Evolutionary conservation across 306 rosid genomes (phyloP), one percentile per base, ranked within the genome.

Genomic region (Quercus berberidifolia): DNA sequence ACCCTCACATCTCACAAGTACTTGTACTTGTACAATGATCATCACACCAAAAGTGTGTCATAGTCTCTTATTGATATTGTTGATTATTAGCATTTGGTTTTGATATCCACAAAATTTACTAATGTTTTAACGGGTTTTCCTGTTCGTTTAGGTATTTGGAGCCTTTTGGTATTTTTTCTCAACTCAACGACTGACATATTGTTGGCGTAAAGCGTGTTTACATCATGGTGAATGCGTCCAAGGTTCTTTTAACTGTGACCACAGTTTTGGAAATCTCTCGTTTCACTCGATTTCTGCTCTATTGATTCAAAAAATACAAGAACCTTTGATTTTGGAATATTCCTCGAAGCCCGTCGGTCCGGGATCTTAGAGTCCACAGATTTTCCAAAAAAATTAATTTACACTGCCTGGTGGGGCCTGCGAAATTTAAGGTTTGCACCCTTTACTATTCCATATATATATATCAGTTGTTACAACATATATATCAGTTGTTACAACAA

Each of bases 111-210:
- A n/a, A n/a, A n/a, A n/a, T n/a, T n/a, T n/a, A n/a, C n/a, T n/a
- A n/a, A n/a, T n/a, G n/a, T n/a, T n/a, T n/a, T n/a, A n/a, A n/a
- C n/a, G n/a, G n/a, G n/a, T n/a, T n/a, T n/a, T n/a, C n/a, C n/a
- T n/a, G n/a, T n/a, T n/a, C n/a, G n/a, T n/a, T n/a, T 30, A 30
- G 33, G 33, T 30, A 30, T 5, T 5, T 0, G 33, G 28, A 26
- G 96, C 93, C 73, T 88, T 90, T 84, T 92, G 97, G 97, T 92
- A 92, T 86, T 85, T 92, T 87, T 74, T 88, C 76, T 88, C 97
- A 31, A 78, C 92, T 57, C 93, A 94, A 85, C 90, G 96, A 84
- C 93, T 90, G 89, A 86, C 89, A 72, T 85, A 85, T 8, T 92
- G 98, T 81, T 94, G 98, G 98, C 90, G 82, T 78, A 30, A 23